A percentile compares a stretch with the other conserved stretches of the same genome.
Conservation (phyloP, 768 basidiomycete genomes). For the Trametes gibbosa region DNA sequence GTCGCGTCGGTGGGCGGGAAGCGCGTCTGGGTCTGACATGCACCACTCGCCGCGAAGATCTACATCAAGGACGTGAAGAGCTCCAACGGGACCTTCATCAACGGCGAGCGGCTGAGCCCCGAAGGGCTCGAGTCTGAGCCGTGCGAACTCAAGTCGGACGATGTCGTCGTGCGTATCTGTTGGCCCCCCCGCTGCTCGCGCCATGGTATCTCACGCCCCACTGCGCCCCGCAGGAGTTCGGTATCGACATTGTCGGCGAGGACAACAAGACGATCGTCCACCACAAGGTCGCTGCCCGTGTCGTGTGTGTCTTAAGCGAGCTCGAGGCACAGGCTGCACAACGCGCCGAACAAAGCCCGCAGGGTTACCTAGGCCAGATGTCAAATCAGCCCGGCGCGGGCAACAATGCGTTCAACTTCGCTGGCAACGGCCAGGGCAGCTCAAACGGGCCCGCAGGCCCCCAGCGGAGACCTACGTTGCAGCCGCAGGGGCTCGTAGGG, state of each 20-base stretch:
- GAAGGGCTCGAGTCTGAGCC: slow-evolving; percentile 92
- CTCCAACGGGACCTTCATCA: slow-evolving; percentile 98
- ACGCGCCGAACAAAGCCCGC: slow-evolving; percentile 57
- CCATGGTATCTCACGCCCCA: background rate
- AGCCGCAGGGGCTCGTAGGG: slow-evolving; percentile 58
- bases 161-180: slow-evolving; percentile 77
- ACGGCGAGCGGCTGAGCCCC: slow-evolving; percentile 85
- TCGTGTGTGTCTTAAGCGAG: slow-evolving; percentile 82
- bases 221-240: slow-evolving; percentile 73
- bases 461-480: slow-evolving; percentile 56
- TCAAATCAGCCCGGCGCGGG: slow-evolving; percentile 35
- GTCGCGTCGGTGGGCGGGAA: background rate
- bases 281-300: slow-evolving; percentile 96
- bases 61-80: slow-evolving; percentile 98
- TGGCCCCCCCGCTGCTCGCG: background rate
- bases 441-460: slow-evolving; percentile 29
- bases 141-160: slow-evolving; percentile 91
- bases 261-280: slow-evolving; percentile 98
- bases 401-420: slow-evolving; percentile 45
- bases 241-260: slow-evolving; percentile 97
- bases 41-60: slow-evolving; percentile 51
- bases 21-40: slow-evolving; percentile 8
- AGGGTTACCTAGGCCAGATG: slow-evolving; percentile 27
- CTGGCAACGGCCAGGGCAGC: slow-evolving; percentile 33
- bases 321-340: slow-evolving; percentile 79